Conservation (phyloP, 2,329 filamentous ascomycete species). For the Alternaria sp. region DNA sequence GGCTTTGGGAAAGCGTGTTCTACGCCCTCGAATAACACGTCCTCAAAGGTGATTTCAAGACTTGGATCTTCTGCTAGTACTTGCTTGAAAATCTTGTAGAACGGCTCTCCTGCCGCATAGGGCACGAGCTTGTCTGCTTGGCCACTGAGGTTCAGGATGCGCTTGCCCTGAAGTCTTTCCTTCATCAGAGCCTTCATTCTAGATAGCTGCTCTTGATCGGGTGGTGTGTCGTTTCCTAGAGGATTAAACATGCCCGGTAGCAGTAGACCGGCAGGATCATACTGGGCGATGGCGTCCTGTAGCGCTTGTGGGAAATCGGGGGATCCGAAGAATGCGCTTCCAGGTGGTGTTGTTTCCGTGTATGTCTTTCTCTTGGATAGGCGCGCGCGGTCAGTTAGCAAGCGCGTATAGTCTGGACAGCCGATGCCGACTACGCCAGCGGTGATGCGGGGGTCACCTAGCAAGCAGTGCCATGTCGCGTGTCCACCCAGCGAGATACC, state of each 20-base stretch:
- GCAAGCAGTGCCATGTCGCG: constrained; percentile 80
- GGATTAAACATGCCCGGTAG: constrained; percentile 53
- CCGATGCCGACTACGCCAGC: constrained; percentile 83
- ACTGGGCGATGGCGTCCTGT: constrained; percentile 65
- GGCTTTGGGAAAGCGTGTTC: constrained; percentile 71
- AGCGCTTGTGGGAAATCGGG: constrained; percentile 76
- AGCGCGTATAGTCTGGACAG: constrained; percentile 82
- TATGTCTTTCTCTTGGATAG: constrained; percentile 70
- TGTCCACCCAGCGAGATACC: constrained; percentile 90
- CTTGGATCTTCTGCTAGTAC: constrained; percentile 59
- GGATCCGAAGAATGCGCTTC: constrained; percentile 74
- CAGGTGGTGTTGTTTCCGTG: constrained; percentile 61
- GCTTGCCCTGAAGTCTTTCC: constrained; percentile 55
- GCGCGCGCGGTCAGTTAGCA: constrained; percentile 81
- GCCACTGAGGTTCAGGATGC: constrained; percentile 52
- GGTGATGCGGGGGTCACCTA: constrained; percentile 79
- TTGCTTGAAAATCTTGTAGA: constrained; percentile 67
- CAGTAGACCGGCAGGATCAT: constrained; percentile 78
- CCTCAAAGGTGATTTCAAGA: constrained; percentile 63
- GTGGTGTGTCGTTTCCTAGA: constrained; percentile 30
- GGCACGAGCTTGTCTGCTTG: constrained; percentile 79
- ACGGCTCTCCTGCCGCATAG: constrained; percentile 65
- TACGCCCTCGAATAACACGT: constrained; percentile 70
- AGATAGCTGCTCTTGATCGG: constrained; percentile 43
- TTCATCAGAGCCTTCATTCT: constrained; percentile 43